Evolutionary conservation across 2,329 filamentous ascomycete genomes (phyloP).

Genomic region (Aspergillus jensenii): DNA sequence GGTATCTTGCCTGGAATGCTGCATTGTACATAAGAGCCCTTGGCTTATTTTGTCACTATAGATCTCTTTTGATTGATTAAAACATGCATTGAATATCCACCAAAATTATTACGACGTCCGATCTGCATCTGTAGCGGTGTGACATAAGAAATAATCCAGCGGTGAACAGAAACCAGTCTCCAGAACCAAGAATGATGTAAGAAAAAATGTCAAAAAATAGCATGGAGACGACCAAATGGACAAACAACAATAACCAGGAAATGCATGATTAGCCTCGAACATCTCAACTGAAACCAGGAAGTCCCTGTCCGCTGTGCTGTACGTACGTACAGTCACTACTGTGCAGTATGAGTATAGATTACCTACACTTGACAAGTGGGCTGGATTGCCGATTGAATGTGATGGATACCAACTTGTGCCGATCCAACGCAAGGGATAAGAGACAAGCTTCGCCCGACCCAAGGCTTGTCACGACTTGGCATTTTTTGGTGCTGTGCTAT

Average conservation of each 20-base stretch:
- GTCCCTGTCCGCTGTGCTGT: too few species aligned
- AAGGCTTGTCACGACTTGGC: slow-evolving; percentile 20
- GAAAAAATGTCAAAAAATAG: background rate
- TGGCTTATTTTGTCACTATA: background rate
- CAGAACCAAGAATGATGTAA: too few species aligned
- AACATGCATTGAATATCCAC: background rate
- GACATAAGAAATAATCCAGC: slow-evolving; percentile 1
- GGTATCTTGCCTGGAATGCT: slow-evolving; percentile 2
- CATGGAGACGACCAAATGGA: background rate
- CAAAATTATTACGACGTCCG: background rate
- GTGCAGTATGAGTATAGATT: too few species aligned
- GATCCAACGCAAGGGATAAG: slow-evolving; percentile 14
- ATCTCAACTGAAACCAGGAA: background rate
- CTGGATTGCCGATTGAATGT: background rate
- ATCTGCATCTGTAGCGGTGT: slow-evolving; percentile 3
- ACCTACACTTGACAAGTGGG: too few species aligned
- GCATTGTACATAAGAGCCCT: slow-evolving; percentile 9
- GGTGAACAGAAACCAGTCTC: background rate
- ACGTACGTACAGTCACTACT: too few species aligned
- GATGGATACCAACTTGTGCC: background rate
- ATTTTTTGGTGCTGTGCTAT: background rate
- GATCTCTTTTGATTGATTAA: slow-evolving; percentile 1
- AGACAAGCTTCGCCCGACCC: slow-evolving; percentile 15
- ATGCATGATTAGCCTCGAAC: background rate
- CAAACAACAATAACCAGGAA: too few species aligned